These are phyloP conservation scores for Simmondsia chinensis DNA, from an alignment of 148 eudicot species.

Conservation along the genomic window DNA sequence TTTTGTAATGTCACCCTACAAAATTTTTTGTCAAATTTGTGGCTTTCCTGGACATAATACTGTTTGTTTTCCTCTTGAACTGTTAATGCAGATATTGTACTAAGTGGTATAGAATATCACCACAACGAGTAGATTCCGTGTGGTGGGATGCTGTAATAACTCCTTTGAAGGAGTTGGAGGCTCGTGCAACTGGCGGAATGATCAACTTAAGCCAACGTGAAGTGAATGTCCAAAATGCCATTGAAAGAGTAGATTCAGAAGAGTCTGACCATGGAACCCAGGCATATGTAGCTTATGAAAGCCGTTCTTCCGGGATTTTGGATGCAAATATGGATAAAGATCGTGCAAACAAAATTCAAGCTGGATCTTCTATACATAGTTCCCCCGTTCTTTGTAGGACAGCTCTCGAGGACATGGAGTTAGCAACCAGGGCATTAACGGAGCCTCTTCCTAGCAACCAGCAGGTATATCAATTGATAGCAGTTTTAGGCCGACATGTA, in stretches of 20 bases:
- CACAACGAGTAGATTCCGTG: conserved; percentile 46
- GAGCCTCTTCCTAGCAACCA: conserved; percentile 98
- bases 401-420: conserved; percentile 79
- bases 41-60: too few species aligned
- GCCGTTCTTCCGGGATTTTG: conserved; percentile 1
- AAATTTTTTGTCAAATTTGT: too few species aligned
- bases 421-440: conserved; percentile 87
- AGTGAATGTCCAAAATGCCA: conserved; percentile 1
- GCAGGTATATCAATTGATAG: conserved; percentile 40
- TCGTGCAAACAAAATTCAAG: conserved; percentile 3
- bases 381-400: conserved; percentile 31
- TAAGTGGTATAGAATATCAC: conserved; percentile 88
- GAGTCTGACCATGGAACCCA: conserved; percentile 1
- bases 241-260: conserved; percentile 12
- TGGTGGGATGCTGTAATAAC: conserved; percentile 91
- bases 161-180: conserved; percentile 76
- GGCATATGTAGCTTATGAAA: conserved; percentile 1
- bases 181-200: conserved; percentile 48
- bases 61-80: too few species aligned
- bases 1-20: too few species aligned
- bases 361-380: conserved; percentile 17
- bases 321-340: conserved; percentile 8
- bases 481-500: too few species aligned
- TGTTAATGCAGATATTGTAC: conserved; percentile 78
- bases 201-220: conserved; percentile 16